Percentiles rank a stretch among this genome's conserved stretches.
phyloP scores from a whole-genome alignment of 2,329 filamentous ascomycete genomes.

The Arthrobotrys sinensis region DNA sequence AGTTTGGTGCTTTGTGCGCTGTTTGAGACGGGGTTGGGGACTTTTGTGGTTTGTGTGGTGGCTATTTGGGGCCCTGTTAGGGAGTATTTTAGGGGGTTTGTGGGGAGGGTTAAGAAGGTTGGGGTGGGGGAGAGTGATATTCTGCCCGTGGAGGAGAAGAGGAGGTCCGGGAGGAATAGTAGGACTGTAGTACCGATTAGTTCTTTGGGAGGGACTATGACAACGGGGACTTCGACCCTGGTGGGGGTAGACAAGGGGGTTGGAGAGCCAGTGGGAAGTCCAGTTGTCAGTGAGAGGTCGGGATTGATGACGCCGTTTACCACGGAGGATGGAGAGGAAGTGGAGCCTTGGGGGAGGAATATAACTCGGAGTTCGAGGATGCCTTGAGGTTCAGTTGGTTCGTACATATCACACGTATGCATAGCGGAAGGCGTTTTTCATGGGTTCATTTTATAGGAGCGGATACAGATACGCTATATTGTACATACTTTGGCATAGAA shows the following conservation, averaged over 20 bases:
- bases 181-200: conserved; percentile 4
- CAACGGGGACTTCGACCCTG: conserved; percentile 40
- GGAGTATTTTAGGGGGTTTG: conserved; percentile 28
- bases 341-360: conserved; percentile 42
- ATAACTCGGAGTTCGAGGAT: conserved; percentile 9
- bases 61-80: conserved; percentile 53
- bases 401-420: background rate
- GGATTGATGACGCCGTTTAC: conserved; percentile 31
- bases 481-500: too few species aligned
- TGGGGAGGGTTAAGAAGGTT: conserved; percentile 16
- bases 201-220: conserved; percentile 31
- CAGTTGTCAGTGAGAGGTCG: conserved; percentile 34
- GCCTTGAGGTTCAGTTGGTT: background rate
- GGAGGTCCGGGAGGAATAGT: conserved; percentile 32
- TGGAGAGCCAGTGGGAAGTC: conserved; percentile 12
- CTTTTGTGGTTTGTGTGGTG: conserved; percentile 53
- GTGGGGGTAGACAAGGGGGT: conserved; percentile 18
- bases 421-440: conserved; percentile 41
- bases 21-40: conserved; percentile 49
- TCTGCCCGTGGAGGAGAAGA: conserved; percentile 24
- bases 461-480: conserved; percentile 1
- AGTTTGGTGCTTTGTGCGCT: conserved; percentile 56
- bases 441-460: background rate
- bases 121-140: conserved; percentile 6
- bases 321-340: conserved; percentile 6